Conservation (phyloP, 164 flowering plant species). For the Cinnamomum chago region DNA sequence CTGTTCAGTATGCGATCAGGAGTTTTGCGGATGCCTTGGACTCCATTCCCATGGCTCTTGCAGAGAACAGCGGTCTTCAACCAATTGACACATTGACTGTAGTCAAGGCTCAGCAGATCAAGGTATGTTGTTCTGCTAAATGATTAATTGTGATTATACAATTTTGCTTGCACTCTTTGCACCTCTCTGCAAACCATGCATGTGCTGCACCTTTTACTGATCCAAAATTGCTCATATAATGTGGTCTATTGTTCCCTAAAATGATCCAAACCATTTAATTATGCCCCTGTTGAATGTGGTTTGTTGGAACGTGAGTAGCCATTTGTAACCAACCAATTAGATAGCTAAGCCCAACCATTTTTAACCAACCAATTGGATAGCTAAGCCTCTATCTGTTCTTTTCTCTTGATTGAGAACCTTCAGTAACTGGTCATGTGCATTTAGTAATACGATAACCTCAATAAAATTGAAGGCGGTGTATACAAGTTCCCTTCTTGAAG, state of each 20-base stretch:
- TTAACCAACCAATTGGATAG: no score
- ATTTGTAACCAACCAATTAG: no score
- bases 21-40: slow-evolving; percentile 97
- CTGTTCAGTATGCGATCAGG: slow-evolving; percentile 88
- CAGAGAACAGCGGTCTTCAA: slow-evolving; percentile 97
- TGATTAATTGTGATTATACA: not conserved
- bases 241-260: no score
- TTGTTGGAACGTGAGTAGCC: no score
- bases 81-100: slow-evolving; percentile 94
- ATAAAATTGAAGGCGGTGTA: no score
- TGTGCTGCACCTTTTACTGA: not conserved
- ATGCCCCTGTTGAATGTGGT: not conserved
- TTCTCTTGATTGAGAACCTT: no score
- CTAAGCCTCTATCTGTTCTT: no score
- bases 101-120: slow-evolving; percentile 91
- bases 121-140: slow-evolving; percentile 36
- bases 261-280: not conserved
- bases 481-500: no score
- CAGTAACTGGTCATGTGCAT: no score
- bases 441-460: no score
- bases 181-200: not conserved
- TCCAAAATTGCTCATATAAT: not conserved
- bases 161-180: not conserved
- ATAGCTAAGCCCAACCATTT: no score
- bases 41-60: slow-evolving; percentile 94